A percentile compares a stretch with the other conserved stretches of the same genome.
phyloP scores from a whole-genome alignment of 352 stramenopile genomes.

The Phytopythium cucurbitacearum region DNA sequence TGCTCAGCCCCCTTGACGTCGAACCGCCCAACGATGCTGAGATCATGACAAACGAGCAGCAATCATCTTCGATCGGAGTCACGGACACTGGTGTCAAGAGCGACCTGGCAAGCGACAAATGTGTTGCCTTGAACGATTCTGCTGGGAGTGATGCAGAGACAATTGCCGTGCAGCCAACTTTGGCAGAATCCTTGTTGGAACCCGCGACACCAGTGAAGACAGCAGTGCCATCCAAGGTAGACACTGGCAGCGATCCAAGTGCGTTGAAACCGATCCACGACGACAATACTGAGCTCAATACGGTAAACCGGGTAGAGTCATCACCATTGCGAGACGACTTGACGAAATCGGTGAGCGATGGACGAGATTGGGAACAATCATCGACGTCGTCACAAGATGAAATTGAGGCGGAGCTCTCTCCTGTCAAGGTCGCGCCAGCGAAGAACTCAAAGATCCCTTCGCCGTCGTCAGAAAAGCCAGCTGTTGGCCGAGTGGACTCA shows the following conservation, averaged over 20 bases:
- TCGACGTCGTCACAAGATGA: too few species aligned
- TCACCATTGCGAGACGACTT: background rate
- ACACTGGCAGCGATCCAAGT: slow-evolving; percentile 2
- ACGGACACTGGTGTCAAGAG: background rate
- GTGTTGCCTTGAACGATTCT: background rate
- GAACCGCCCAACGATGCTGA: background rate
- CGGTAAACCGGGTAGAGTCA: background rate
- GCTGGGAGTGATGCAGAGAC: background rate
- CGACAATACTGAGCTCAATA: background rate
- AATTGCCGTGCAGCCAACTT: background rate
- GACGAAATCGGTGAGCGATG: too few species aligned
- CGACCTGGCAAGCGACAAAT: background rate
- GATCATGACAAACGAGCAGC: background rate
- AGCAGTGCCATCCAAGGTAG: background rate
- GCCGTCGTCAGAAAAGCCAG: too few species aligned
- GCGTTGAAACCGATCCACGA: too few species aligned
- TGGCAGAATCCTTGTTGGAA: background rate
- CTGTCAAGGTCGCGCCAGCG: background rate
- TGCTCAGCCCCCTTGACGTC: background rate
- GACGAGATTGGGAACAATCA: too few species aligned
- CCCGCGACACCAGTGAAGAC: background rate
- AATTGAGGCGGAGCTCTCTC: too few species aligned
- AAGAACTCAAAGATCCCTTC: background rate
- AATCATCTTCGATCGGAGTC: too few species aligned
- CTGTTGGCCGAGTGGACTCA: slow-evolving; percentile 1